phyloP scores from a whole-genome alignment of 2,329 filamentous ascomycete species.

The Fusarium goolgardi region DNA sequence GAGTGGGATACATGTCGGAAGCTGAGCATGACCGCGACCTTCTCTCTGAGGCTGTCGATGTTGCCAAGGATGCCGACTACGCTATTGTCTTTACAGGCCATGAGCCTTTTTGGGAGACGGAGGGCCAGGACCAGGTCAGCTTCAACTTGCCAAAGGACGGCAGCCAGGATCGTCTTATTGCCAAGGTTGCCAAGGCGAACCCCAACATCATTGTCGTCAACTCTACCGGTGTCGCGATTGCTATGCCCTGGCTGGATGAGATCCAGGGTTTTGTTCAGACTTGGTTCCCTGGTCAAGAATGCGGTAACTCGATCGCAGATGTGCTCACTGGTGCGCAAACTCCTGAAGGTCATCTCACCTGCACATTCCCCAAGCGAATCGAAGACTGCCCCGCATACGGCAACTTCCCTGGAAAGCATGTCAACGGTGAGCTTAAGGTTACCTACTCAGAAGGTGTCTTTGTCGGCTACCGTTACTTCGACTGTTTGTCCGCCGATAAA shows the following conservation, averaged over 20 bases:
- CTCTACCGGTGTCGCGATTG: slow-evolving; percentile 72
- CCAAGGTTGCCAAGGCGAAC: slow-evolving; percentile 66
- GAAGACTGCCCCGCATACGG: slow-evolving; percentile 74
- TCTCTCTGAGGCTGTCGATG: slow-evolving; percentile 62
- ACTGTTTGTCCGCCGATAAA: slow-evolving; percentile 66
- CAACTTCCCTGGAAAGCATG: slow-evolving; percentile 66
- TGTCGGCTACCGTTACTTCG: slow-evolving; percentile 75
- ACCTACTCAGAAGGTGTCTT: slow-evolving; percentile 77
- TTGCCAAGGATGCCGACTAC: slow-evolving; percentile 70
- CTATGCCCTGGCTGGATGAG: slow-evolving; percentile 66
- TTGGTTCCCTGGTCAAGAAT: slow-evolving; percentile 79
- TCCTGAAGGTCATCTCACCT: slow-evolving; percentile 72
- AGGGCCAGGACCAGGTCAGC: slow-evolving; percentile 78
- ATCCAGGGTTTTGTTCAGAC: slow-evolving; percentile 71
- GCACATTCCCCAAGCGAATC: slow-evolving; percentile 69
- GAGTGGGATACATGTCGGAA: slow-evolving; percentile 50
- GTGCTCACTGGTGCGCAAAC: slow-evolving; percentile 73
- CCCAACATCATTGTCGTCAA: slow-evolving; percentile 70
- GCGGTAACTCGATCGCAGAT: slow-evolving; percentile 75
- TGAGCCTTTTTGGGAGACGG: slow-evolving; percentile 59
- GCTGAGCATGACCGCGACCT: slow-evolving; percentile 53
- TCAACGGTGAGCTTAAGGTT: slow-evolving; percentile 63
- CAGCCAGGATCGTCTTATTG: slow-evolving; percentile 70
- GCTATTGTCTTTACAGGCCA: slow-evolving; percentile 68
- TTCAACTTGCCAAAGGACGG: slow-evolving; percentile 71